A percentile compares a stretch with the other conserved stretches of the same genome.
These are phyloP conservation scores for Aspergillus sojae DNA, from an alignment of 2,329 filamentous ascomycete species.

Conservation along the genomic window DNA sequence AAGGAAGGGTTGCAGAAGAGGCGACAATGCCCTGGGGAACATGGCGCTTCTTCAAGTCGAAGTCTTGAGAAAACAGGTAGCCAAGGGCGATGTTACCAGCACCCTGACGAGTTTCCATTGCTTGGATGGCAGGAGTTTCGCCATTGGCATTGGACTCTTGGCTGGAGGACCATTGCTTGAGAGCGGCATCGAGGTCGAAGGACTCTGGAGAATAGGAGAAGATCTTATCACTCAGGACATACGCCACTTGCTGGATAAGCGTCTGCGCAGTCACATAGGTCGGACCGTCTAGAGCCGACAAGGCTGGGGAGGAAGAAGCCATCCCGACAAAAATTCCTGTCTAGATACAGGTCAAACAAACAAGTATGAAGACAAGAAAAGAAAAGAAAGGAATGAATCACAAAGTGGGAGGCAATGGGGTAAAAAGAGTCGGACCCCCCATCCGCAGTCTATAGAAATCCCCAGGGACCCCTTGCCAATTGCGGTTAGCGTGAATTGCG, in stretches of 20 bases:
- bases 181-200: conserved; percentile 85
- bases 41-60: conserved; percentile 86
- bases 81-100: conserved; percentile 90
- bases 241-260: conserved; percentile 93
- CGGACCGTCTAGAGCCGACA: conserved; percentile 73
- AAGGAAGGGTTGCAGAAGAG: conserved; percentile 77
- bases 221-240: conserved; percentile 92
- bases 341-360: conserved; percentile 25
- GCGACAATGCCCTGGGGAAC: conserved; percentile 90
- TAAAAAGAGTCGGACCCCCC: conserved; percentile 12
- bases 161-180: conserved; percentile 72
- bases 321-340: conserved; percentile 30
- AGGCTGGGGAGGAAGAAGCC: conserved; percentile 41
- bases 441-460: conserved; percentile 29
- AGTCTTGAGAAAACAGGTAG: conserved; percentile 97
- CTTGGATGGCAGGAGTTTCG: conserved; percentile 73
- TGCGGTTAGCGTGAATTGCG: conserved; percentile 38
- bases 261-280: conserved; percentile 93
- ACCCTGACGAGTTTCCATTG: conserved; percentile 84
- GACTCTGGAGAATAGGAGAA: conserved; percentile 95
- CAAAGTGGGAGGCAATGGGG: conserved; percentile 16
- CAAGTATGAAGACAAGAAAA: conserved; percentile 28
- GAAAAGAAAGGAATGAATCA: conserved; percentile 22
- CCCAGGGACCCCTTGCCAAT: conserved; percentile 31
- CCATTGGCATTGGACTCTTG: conserved; percentile 79